These are phyloP conservation scores for Parvularia atlantis DNA, from an alignment of 78 protist species.

Conservation along the genomic window DNA sequence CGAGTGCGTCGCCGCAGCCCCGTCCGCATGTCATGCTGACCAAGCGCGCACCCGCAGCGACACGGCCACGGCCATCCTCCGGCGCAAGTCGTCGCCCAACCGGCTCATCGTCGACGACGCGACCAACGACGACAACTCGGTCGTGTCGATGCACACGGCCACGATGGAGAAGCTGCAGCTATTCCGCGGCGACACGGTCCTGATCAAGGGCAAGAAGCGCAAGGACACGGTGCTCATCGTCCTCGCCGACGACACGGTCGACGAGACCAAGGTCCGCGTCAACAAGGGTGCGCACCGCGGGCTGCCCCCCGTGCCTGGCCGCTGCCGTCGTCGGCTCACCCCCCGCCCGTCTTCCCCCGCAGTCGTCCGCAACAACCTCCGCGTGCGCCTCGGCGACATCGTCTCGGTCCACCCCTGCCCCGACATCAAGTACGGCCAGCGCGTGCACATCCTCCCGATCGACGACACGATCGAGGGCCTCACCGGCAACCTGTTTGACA, in stretches of 20 bases:
- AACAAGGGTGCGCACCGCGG: no score
- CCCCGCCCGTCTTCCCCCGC: no score
- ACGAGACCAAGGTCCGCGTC: conserved; percentile 84
- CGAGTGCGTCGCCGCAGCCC: no score
- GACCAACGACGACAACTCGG: conserved; percentile 91
- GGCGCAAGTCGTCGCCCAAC: conserved; percentile 76
- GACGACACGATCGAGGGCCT: conserved; percentile 98
- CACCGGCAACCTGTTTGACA: conserved; percentile 97
- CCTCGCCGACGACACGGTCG: conserved; percentile 80
- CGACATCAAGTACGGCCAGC: conserved; percentile 81
- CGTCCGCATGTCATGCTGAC: no score
- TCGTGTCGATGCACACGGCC: conserved; percentile 69
- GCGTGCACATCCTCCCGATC: conserved; percentile 96
- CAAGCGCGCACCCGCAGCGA: conserved; percentile 15
- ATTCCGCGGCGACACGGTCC: conserved; percentile 93
- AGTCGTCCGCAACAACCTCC: conserved; percentile 72
- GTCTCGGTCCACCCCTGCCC: conserved; percentile 81
- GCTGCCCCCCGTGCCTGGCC: no score
- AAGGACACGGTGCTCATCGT: conserved; percentile 86
- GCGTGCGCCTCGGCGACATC: conserved; percentile 92
- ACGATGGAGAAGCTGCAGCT: conserved; percentile 82
- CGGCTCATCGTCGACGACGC: conserved; percentile 97
- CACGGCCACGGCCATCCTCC: conserved; percentile 62
- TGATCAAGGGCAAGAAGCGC: conserved; percentile 94
- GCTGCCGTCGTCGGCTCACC: no score